Base-by-base conservation (phyloP, 2,329 filamentous ascomycete genomes). In the Exophiala oligosperma region DNA sequence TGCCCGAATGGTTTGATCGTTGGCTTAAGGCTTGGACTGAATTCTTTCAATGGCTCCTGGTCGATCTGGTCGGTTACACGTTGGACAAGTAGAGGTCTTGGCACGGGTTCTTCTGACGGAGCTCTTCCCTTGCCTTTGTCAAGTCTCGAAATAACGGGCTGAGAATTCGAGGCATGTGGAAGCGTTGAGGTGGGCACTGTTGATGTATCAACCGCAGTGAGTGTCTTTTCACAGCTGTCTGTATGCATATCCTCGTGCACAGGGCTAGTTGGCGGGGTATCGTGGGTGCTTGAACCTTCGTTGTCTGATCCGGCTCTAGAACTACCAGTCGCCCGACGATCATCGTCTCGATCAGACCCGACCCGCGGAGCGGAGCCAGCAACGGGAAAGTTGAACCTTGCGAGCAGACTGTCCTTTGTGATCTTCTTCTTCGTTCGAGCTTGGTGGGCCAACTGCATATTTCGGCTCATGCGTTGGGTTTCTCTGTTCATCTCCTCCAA, bases 401-500 rank as follows among this genome's bases (percentile, higher is more conserved):
- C 87, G 68, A 97, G 89, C 1, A 99, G 79, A 59, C 89, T 89
- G 38, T 86, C 84, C 66, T 92, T 94, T 5, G 88, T 86, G 64
- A 96, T 89, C 76, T 91, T 96, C 79, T 94, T 97, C 74, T 89
- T 92, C 1, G 91, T 96, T 75, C 88, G 91, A 24, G 91, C 89
- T 70, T 96, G 87, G 72, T 97, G 92, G 1, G 90, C 85, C 49
- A 99, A 82, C 73, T 97, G 93, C 84, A 96, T 90, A 70, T 89
- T 95, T 64, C 94, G 84, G 65, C 85, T 88, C 76, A 99, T 84
- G 29, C 94, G 86, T 76, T 99, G 94, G 1, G 93, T 97, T 74
- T 99, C 94, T 57, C 91, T 85, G 67, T 89, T 89, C 88, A 99
- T 97, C 66, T 97, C 93, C 70, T 97, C 91, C 43, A 97, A 72